phyloP scores from a whole-genome alignment of 495 filamentous ascomycete species.

The Extremus antarcticus region DNA sequence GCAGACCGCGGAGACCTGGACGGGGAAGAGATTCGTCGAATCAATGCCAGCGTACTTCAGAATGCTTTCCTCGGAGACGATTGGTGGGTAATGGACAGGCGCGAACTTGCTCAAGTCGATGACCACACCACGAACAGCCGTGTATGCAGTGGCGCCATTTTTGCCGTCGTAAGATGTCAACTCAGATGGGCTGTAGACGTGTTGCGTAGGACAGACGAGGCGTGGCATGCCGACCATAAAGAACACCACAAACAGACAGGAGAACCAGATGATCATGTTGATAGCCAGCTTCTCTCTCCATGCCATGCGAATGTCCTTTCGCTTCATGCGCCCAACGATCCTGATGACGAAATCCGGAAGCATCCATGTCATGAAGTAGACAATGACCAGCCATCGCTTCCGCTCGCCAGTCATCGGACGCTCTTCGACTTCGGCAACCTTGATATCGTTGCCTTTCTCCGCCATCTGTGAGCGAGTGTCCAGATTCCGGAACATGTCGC shows the following conservation, averaged over 20 bases:
- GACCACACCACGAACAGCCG: constrained; percentile 79
- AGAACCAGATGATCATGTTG: constrained; percentile 94
- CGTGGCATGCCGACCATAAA: constrained; percentile 75
- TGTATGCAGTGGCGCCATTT: constrained; percentile 48
- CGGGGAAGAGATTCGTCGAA: constrained; percentile 77
- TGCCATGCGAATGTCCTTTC: constrained; percentile 84
- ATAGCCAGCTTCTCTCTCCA: constrained; percentile 98
- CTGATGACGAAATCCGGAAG: constrained; percentile 78
- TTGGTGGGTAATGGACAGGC: constrained; percentile 61
- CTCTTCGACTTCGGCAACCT: constrained; percentile 83
- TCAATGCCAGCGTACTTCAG: constrained; percentile 76
- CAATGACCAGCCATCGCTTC: constrained; percentile 85
- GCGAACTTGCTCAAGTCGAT: constrained; percentile 70
- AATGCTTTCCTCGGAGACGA: constrained; percentile 55
- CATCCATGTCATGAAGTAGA: constrained; percentile 74
- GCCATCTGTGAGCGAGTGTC: constrained; percentile 89
- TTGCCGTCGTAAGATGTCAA: constrained; percentile 66
- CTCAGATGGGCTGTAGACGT: constrained; percentile 74
- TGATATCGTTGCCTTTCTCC: constrained; percentile 84
- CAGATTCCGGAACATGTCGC: constrained; percentile 97
- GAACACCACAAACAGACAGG: constrained; percentile 68
- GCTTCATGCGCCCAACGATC: constrained; percentile 70
- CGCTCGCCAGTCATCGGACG: constrained; percentile 65
- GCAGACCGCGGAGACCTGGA: constrained; percentile 90
- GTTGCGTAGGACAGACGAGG: constrained; percentile 82